phyloP scores from a whole-genome alignment of 202 grass and related monocot species.

The Hordeum pubiflorum region DNA sequence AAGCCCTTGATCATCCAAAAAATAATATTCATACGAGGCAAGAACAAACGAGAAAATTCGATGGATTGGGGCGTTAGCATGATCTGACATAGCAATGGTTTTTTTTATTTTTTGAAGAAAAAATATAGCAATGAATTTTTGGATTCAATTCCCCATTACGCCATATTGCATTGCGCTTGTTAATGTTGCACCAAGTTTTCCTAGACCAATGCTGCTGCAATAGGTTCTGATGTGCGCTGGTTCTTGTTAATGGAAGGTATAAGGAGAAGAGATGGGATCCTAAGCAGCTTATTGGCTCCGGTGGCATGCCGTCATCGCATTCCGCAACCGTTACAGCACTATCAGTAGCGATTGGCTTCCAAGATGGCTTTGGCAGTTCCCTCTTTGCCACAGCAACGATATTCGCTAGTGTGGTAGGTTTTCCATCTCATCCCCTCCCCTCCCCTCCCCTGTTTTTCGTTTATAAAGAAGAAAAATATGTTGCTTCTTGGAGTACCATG shows the following conservation, averaged over 20 bases:
- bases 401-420: slow-evolving; percentile 78
- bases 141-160: too few relatives aligned
- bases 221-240: slow-evolving; percentile 10
- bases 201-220: neutral
- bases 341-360: slow-evolving; percentile 72
- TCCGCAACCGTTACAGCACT: slow-evolving; percentile 86
- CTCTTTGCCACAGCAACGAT: slow-evolving; percentile 73
- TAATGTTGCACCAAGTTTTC: neutral
- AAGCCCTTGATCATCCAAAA: neutral
- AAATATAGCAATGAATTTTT: neutral
- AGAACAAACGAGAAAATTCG: neutral
- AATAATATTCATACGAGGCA: neutral
- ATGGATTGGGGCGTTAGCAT: neutral
- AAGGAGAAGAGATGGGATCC: slow-evolving; percentile 97
- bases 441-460: neutral
- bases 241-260: slow-evolving; percentile 58
- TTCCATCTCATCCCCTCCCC: neutral
- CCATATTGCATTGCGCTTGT: neutral
- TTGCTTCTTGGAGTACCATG: neutral
- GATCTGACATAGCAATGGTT: neutral
- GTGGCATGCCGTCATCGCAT: slow-evolving; percentile 99
- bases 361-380: slow-evolving; percentile 67
- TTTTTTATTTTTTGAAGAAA: too few relatives aligned
- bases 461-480: neutral
- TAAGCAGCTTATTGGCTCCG: slow-evolving; percentile 81